Percentiles rank a stretch among this genome's conserved stretches.
Evolutionary conservation across 306 rosid species (phyloP).

Genomic region (Castanospermum australe): DNA sequence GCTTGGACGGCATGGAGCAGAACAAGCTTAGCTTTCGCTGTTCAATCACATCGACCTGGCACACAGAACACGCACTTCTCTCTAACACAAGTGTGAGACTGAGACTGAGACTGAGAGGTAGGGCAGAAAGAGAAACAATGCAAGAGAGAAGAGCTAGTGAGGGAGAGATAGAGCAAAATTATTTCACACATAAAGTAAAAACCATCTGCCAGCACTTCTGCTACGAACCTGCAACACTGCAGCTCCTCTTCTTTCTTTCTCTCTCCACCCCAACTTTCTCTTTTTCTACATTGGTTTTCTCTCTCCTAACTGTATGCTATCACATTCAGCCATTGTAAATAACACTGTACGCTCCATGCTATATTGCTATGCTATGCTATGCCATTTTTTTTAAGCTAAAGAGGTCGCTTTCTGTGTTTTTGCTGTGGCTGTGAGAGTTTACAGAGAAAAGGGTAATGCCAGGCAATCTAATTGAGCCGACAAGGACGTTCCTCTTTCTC

Average conservation of each 20-base stretch:
- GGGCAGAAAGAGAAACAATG: conserved; percentile 19
- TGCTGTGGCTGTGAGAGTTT: conserved; percentile 17
- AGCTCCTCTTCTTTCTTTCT: conserved; percentile 23
- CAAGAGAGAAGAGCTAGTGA: not conserved
- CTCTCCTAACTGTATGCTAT: conserved; percentile 2
- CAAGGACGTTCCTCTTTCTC: conserved; percentile 29
- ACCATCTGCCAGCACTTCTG: conserved; percentile 54
- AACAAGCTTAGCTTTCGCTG: conserved; percentile 36
- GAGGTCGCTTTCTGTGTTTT: conserved; percentile 46
- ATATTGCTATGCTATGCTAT: not conserved
- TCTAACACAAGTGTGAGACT: conserved; percentile 39
- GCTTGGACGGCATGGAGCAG: conserved; percentile 10
- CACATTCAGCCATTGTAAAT: conserved; percentile 29
- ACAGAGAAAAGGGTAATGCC: conserved; percentile 16
- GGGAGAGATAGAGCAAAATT: conserved; percentile 8
- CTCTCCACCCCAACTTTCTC: conserved; percentile 25
- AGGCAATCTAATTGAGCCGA: conserved; percentile 27
- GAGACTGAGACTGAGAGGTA: no score
- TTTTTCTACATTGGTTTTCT: conserved; percentile 10
- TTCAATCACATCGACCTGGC: conserved; percentile 68
- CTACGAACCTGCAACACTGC: conserved; percentile 62
- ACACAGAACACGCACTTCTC: conserved; percentile 5
- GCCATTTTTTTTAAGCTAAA: not conserved
- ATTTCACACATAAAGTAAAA: conserved; percentile 62
- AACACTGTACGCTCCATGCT: not conserved